Evolutionary conservation across 176 grass and related monocot genomes (phyloP).

Genomic region (Zea mays): Zm-B73-REFERENCE-NAM-5.0 NC_050103.1:177188501-177189000

Average conservation of each 20-base stretch:
- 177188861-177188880: no score
- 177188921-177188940: background rate
- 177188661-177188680: background rate
- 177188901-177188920: background rate
- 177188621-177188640: background rate
- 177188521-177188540: background rate
- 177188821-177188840: no score
- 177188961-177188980: background rate
- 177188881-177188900: background rate
- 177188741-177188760: no score
- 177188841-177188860: no score
- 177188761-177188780: no score
- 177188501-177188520: slow-evolving; percentile 20
- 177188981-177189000: background rate
- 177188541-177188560: background rate
- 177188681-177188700: background rate
- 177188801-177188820: no score
- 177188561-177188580: background rate
- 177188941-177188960: background rate
- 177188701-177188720: background rate
- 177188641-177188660: slow-evolving; percentile 15
- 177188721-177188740: background rate
- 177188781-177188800: no score
- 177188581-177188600: background rate
- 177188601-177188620: background rate